These are phyloP conservation scores for Antitrichia curtipendula DNA, from an alignment of 225 moss, liverwort and hornwort species.

Conservation along the genomic window DNA sequence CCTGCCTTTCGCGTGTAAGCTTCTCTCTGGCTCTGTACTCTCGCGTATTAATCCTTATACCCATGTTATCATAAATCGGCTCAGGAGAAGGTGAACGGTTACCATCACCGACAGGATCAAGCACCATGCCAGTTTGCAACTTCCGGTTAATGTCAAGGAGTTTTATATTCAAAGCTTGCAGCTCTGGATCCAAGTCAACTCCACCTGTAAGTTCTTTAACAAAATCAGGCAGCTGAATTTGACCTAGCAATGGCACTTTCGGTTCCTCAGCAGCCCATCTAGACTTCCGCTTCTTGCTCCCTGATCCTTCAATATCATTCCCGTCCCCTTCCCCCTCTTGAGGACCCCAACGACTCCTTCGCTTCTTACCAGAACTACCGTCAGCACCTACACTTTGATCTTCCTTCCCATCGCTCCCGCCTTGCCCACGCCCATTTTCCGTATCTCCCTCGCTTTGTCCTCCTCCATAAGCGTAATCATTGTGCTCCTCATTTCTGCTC, in stretches of 20 bases:
- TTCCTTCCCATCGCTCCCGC: constrained; percentile 18
- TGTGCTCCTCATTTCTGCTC: constrained; percentile 4
- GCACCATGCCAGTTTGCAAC: constrained; percentile 89
- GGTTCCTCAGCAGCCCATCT: constrained; percentile 98
- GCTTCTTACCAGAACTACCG: constrained; percentile 71
- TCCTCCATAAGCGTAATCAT: neutral
- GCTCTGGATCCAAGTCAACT: constrained; percentile 90
- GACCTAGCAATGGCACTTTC: constrained; percentile 64
- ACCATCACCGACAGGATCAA: constrained; percentile 74
- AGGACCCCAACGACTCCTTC: constrained; percentile 96
- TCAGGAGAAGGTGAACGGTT: constrained; percentile 95
- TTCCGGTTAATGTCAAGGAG: constrained; percentile 94
- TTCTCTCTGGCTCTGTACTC: constrained; percentile 97
- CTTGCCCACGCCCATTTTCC: constrained; percentile 7
- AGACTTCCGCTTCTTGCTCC: constrained; percentile 90
- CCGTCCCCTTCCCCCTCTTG: constrained; percentile 83
- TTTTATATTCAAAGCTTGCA: constrained; percentile 96
- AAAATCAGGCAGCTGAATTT: constrained; percentile 98
- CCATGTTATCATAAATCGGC: constrained; percentile 97
- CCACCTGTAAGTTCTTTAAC: constrained; percentile 96
- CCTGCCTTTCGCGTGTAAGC: constrained; percentile 92
- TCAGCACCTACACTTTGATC: constrained; percentile 48
- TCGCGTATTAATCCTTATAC: constrained; percentile 93
- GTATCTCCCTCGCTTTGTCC: constrained; percentile 7
- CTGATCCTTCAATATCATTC: constrained; percentile 64